Percentiles rank a stretch among this genome's conserved stretches.
These are phyloP conservation scores for Scheffersomyces cryptocercus DNA, from an alignment of 1,139 yeast genomes.

Conservation along the genomic window DNA sequence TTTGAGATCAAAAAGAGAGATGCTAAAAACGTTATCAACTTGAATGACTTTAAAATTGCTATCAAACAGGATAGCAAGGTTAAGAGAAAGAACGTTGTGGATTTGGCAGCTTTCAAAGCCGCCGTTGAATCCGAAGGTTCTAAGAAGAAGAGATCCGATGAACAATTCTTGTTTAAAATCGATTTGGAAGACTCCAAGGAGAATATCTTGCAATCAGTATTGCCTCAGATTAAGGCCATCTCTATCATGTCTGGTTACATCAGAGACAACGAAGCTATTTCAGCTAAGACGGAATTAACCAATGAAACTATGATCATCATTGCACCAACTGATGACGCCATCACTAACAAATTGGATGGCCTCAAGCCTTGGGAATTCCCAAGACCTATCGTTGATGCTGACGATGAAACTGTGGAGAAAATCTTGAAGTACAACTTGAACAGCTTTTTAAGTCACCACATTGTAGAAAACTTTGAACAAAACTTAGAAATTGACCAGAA, in stretches of 20 bases:
- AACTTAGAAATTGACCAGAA: slow-evolving; percentile 17
- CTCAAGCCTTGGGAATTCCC: slow-evolving; percentile 77
- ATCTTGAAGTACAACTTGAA: slow-evolving; percentile 48
- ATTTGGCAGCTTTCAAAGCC: slow-evolving; percentile 4
- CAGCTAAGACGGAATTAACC: slow-evolving; percentile 39
- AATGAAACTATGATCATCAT: slow-evolving; percentile 47
- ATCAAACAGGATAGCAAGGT: slow-evolving; percentile 1
- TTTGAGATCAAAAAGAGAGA: slow-evolving; percentile 16
- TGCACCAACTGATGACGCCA: slow-evolving; percentile 62
- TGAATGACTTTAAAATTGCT: slow-evolving; percentile 3
- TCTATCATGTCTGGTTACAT: slow-evolving; percentile 58
- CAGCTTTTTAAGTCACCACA: slow-evolving; percentile 56
- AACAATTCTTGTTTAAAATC: slow-evolving; percentile 12
- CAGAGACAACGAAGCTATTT: slow-evolving; percentile 50
- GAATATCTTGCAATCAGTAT: slow-evolving; percentile 31
- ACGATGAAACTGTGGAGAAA: slow-evolving; percentile 39
- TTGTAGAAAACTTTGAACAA: slow-evolving; percentile 31
- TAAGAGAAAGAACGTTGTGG: slow-evolving; percentile 1
- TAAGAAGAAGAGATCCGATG: slow-evolving; percentile 8
- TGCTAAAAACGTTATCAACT: slow-evolving; percentile 20
- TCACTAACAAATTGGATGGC: slow-evolving; percentile 32
- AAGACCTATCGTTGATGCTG: slow-evolving; percentile 30
- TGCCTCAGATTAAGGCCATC: slow-evolving; percentile 45
- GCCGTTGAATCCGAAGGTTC: slow-evolving; percentile 2
- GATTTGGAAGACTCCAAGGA: slow-evolving; percentile 8